Base-by-base conservation (phyloP, 2,329 filamentous ascomycete species). In the Hymenoscyphus repandus region DNA sequence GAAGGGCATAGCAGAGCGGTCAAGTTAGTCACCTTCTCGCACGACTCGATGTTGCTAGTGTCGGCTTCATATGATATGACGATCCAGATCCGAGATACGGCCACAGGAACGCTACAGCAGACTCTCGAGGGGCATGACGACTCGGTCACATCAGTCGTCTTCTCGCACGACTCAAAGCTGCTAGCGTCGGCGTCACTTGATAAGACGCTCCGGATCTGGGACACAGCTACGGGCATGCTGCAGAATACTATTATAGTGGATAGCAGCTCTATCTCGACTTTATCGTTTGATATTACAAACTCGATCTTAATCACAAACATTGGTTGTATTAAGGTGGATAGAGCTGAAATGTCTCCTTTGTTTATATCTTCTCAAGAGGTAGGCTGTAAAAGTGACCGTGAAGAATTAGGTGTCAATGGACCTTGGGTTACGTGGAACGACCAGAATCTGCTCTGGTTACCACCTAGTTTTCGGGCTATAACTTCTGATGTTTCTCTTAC, bases 361-460 rank as follows among this genome's bases (percentile, higher is more conserved):
- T 27, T 45, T 51, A 45, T 12, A 54, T 52, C 43, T 45, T 51
- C 50, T 52, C 48, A 52, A 54, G 43, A 50, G 42, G 34, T 40
- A 45, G 37, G 34, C 27, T 11, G 31, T 49, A 51, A 51, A 52
- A 53, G 51, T 43, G 9, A 54, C 40, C 10, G 7, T 41, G 5
- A 55, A 53, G 52, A 47, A 39, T 52, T 58, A 30, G 41, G 44
- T 54, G 40, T 58, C 40, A 45, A 27, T 22, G 30, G 17, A 15
- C n/a, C 33, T 38, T 47, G 33, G 44, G 34, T 47, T 39, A 47
- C 33, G 38, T 47, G 31, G 51, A 56, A 58, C 31, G 6, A 15
- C 15, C 44, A 54, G 41, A 57, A 58, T 33, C 38, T 59, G 22
- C 55, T 59, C 49, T 58, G 50, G 53, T 51, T 59, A 51, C 50